phyloP scores from a whole-genome alignment of 2,329 filamentous ascomycete genomes.

The Fusarium protoensiforme region DNA sequence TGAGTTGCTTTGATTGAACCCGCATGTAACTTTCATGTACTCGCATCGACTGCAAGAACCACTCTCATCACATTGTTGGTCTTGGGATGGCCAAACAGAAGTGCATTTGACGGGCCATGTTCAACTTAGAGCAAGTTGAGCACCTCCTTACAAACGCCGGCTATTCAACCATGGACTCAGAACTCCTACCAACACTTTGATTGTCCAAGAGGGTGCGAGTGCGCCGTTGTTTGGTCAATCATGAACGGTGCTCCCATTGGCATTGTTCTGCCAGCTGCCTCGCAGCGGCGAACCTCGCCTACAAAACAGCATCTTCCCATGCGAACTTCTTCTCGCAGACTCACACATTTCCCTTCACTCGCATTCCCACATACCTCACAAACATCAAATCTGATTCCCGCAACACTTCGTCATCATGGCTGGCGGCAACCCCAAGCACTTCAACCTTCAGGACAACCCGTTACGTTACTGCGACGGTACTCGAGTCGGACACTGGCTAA shows the following conservation, averaged over 20 bases:
- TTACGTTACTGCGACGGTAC: constrained; percentile 42
- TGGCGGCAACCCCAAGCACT: constrained; percentile 52
- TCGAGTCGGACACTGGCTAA: constrained; percentile 33
- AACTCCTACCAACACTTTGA: not conserved
- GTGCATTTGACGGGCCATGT: not conserved
- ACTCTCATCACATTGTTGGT: not conserved
- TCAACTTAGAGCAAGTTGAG: not conserved
- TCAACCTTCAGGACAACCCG: constrained; percentile 51
- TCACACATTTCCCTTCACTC: not conserved
- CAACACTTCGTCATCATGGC: constrained; percentile 42
- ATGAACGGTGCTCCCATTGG: not conserved
- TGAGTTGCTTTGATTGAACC: not conserved
- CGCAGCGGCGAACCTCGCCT: not conserved
- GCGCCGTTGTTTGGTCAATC: not conserved
- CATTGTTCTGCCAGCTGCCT: not conserved
- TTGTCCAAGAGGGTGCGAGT: not conserved
- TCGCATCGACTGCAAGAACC: not conserved
- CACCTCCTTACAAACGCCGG: not conserved
- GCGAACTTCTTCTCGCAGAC: not conserved
- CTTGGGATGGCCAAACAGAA: not conserved
- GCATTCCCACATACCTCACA: not conserved
- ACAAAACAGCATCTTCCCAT: not conserved
- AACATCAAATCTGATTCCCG: not conserved
- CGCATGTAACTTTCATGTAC: not conserved
- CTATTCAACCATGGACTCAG: not conserved